Base-by-base conservation (phyloP, 2,329 filamentous ascomycete species). In the Cladorrhinum sp. region DNA sequence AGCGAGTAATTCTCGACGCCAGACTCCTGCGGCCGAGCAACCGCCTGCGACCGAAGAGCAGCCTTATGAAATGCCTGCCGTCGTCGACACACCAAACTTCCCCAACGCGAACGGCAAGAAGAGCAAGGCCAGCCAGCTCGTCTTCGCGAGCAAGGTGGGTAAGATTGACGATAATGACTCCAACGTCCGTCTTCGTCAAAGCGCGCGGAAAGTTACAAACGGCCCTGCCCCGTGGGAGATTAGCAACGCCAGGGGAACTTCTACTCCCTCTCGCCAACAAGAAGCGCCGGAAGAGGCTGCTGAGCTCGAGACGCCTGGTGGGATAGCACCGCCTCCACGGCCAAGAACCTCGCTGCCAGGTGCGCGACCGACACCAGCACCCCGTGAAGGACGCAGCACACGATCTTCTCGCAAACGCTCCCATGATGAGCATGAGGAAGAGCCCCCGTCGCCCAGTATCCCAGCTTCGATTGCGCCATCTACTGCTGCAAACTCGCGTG, bases 401-500 rank as follows among this genome's bases (percentile, higher is more conserved):
- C 78, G 81, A 42, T 82, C 79, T 14, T 75, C 72, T 30, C 69
- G 75, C 68, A 86, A 85, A 78, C 76, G 82, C 60, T 74, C 80
- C 26, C 75, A 81, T 71, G 83, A 86, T 64, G 82, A 85, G 61
- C 71, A 78, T 46, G 42, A 46, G 16, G 83, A 86, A 58, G 77
- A 79, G 53, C 74, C 77, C 61, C 75, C 76, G 61, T 86, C 85
- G 52, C 83, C 85, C 2, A 79, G 79, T 16, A 73, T 79, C 16
- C 76, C 79, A 58, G 75, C 75, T n/a, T 79, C 82, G 50, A 74
- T 69, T 72, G 79, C 74, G 72, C 79, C 72, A 63, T 78, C 69
- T 33, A 81, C 79, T n/a, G 71, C 74, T 12, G 74, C 78, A 52
- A 80, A 76, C 66, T 88, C 86, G 30, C 83, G 86, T 66, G 84